Base-by-base conservation (phyloP, 768 basidiomycete genomes). In the Cantharellus cinnabarinus region DNA sequence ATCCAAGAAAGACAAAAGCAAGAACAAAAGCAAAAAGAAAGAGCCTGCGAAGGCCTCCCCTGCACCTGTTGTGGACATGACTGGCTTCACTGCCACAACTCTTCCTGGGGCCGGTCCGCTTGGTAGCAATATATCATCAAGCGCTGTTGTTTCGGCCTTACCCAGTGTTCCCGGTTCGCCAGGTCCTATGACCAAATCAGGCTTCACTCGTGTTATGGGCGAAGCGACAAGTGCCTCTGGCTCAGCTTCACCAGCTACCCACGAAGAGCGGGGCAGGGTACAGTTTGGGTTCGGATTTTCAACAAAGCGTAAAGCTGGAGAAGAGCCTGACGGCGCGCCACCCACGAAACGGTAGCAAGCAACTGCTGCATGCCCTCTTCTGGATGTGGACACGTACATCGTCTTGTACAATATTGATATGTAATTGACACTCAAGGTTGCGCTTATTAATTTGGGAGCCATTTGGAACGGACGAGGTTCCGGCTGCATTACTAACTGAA, bases 11-110 rank as follows among this genome's bases (percentile, higher is more conserved):
- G 83, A 84, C 69, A 74, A 76, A 60, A 48, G 42, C 20, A 87
- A 85, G 69, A 82, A 80, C 69, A 89, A 88, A 73, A 82, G 81
- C 69, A 89, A 88, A 73, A 78, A 77, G 70, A 88, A 86, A 66
- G 82, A 83, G 60, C 67, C 69, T 3, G 75, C 71, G 53, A 85
- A 81, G 67, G 71, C 71, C 0, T 29, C 20, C 20, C 51, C 55
- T 5, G 73, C 76, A 34, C 76, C 77, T 59, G 68, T 68, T 15
- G 67, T 73, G n/a, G 76, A 75, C 41, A 71, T 70, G 3, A 70
- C 74, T 0, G 83, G 83, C 4, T 85, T 89, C 66, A 60, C 86
- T 70, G 84, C 82, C 2, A 69, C 87, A 1, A 82, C 66, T 44
- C 48, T 63, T 38, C 54, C 83, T 55, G 79, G 79, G 20, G 78